Conservation (phyloP, 768 basidiomycete genomes). For the Naganishia randhawae region DNA sequence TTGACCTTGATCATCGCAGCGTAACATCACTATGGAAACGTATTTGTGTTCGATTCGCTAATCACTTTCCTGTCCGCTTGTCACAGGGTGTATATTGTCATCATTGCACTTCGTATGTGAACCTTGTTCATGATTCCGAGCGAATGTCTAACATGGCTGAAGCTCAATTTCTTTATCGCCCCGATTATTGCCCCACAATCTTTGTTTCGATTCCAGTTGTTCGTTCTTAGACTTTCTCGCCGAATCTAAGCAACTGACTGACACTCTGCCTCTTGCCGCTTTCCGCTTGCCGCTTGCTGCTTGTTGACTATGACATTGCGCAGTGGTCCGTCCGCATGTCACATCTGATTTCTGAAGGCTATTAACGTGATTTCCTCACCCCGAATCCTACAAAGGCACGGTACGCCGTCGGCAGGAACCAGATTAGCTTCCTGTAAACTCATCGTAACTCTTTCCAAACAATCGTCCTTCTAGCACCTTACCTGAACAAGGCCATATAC, state of each 20-base stretch:
- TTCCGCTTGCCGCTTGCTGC: background rate
- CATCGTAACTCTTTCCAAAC: background rate
- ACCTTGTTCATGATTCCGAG: no score
- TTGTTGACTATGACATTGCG: background rate
- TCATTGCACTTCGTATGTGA: constrained; percentile 44
- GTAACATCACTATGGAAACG: background rate
- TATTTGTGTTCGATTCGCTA: background rate
- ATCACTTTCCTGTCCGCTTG: background rate
- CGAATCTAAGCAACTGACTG: no score
- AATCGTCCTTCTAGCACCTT: constrained; percentile 33
- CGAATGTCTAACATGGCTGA: no score
- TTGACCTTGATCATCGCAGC: constrained; percentile 48
- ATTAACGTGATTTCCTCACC: no score
- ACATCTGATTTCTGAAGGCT: no score
- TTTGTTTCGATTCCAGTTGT: background rate
- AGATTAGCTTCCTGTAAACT: no score
- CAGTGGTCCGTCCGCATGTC: background rate
- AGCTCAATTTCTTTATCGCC: no score
- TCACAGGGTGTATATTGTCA: constrained; percentile 39
- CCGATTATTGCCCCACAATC: no score
- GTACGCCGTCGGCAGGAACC: background rate
- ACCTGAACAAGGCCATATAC: constrained; percentile 45
- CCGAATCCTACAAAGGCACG: background rate
- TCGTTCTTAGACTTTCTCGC: no score
- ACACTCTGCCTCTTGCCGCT: background rate